These are phyloP conservation scores for Epichloe bromicola DNA, from an alignment of 2,329 filamentous ascomycete genomes.

Conservation along the genomic window DNA sequence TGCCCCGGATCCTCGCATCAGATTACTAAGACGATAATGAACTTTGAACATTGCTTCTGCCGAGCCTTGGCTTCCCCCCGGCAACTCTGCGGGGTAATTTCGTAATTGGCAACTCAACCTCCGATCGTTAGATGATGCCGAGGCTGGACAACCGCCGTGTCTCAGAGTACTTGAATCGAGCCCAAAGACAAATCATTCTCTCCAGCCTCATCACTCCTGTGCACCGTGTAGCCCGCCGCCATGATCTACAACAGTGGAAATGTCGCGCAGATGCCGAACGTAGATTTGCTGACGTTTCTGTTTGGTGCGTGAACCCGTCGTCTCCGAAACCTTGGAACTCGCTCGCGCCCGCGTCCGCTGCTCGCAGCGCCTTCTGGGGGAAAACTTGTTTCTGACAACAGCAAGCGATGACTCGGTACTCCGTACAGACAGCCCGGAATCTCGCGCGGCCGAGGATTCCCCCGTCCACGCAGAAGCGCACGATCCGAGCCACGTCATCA, in stretches of 20 bases:
- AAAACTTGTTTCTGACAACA: slow-evolving; percentile 6
- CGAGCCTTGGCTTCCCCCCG: too few species aligned
- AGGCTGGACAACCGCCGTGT: too few species aligned
- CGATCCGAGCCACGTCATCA: slow-evolving; percentile 39
- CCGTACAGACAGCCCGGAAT: slow-evolving; percentile 9
- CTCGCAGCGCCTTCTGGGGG: too few species aligned
- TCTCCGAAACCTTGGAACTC: not conserved
- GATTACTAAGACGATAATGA: too few species aligned
- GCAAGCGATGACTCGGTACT: slow-evolving; percentile 15
- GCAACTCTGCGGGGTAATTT: too few species aligned
- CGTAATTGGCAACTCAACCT: too few species aligned
- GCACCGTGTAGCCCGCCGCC: not conserved
- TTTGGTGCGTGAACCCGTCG: slow-evolving; percentile 22
- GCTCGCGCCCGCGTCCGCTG: too few species aligned
- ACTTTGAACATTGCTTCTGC: too few species aligned
- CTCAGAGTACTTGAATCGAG: too few species aligned
- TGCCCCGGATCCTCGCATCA: too few species aligned
- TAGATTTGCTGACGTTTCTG: slow-evolving; percentile 30
- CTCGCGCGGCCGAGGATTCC: slow-evolving; percentile 30
- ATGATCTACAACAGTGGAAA: slow-evolving; percentile 25
- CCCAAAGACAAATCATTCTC: too few species aligned
- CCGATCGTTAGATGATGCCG: too few species aligned
- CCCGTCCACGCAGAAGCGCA: slow-evolving; percentile 44
- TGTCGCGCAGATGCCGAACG: slow-evolving; percentile 20
- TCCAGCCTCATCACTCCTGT: not conserved